Percentiles rank a stretch among this genome's conserved stretches.
Conservation (phyloP, 495 filamentous ascomycete species). For the Neurospora sp. region DNA sequence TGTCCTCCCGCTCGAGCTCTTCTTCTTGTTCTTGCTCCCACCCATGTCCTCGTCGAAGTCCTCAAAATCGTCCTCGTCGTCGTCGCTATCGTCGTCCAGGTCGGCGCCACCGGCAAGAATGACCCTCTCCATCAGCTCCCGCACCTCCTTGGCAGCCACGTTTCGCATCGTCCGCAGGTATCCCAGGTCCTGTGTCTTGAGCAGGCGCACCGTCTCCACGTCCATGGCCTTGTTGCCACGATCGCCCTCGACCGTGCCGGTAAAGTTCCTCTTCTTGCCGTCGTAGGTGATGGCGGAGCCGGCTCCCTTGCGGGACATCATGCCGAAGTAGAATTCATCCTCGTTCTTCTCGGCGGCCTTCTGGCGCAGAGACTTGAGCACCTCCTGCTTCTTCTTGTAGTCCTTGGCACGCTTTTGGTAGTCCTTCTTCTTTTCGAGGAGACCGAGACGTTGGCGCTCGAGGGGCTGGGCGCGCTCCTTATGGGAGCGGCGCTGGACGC, state of each 20-base stretch:
- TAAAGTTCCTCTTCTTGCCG: constrained; percentile 32
- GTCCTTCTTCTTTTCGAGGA: constrained; percentile 45
- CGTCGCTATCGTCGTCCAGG: constrained; percentile 16
- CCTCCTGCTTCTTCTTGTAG: constrained; percentile 76
- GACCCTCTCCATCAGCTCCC: constrained; percentile 32
- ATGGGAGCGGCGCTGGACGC: constrained; percentile 41
- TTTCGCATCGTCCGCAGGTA: constrained; percentile 64
- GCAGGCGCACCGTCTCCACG: constrained; percentile 65
- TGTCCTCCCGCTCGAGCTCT: background rate
- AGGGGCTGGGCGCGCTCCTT: constrained; percentile 78
- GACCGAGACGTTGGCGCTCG: constrained; percentile 43
- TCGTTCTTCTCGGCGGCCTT: constrained; percentile 85
- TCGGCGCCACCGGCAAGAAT: constrained; percentile 25
- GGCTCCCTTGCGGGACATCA: constrained; percentile 53
- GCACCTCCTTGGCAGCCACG: constrained; percentile 36
- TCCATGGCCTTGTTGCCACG: constrained; percentile 50
- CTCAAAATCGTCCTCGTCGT: constrained; percentile 18
- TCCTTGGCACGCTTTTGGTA: constrained; percentile 86
- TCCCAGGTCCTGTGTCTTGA: constrained; percentile 93
- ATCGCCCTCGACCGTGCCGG: constrained; percentile 48
- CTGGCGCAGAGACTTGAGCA: constrained; percentile 62
- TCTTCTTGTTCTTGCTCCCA: background rate
- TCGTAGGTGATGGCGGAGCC: constrained; percentile 16
- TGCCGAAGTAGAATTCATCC: constrained; percentile 92
- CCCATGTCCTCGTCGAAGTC: constrained; percentile 16